Evolutionary conservation across 306 rosid genomes (phyloP).

Genomic region (Dalbergia oliveri): DNA sequence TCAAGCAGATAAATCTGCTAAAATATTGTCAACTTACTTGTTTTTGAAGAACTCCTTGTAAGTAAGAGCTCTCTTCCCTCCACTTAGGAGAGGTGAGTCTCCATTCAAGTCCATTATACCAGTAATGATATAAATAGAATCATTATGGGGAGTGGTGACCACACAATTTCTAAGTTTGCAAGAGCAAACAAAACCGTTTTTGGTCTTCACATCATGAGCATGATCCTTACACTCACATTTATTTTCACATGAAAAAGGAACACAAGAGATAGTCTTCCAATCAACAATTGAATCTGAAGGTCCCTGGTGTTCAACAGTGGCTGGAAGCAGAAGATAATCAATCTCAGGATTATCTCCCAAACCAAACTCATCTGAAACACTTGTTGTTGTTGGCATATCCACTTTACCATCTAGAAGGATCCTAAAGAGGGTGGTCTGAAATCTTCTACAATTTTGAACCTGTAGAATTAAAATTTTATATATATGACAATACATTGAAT

Average conservation of each 20-base stretch:
- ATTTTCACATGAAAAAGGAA: slow-evolving; percentile 38
- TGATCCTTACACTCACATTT: slow-evolving; percentile 31
- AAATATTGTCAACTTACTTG: slow-evolving; percentile 38
- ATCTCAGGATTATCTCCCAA: slow-evolving; percentile 50
- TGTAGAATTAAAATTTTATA: slow-evolving; percentile 39
- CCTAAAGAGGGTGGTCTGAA: slow-evolving; percentile 61
- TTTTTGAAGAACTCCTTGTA: slow-evolving; percentile 64
- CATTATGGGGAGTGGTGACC: slow-evolving; percentile 70
- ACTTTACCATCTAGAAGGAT: slow-evolving; percentile 47
- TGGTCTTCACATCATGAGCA: slow-evolving; percentile 43
- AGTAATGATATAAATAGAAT: slow-evolving; percentile 53
- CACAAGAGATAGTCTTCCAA: slow-evolving; percentile 56
- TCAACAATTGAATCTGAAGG: slow-evolving; percentile 46
- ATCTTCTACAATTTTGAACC: slow-evolving; percentile 63
- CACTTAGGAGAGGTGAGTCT: slow-evolving; percentile 48
- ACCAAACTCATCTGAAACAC: slow-evolving; percentile 41
- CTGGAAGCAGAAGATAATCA: slow-evolving; percentile 82
- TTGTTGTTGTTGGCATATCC: slow-evolving; percentile 12
- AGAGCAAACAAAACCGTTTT: slow-evolving; percentile 59
- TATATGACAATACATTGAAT: neutral
- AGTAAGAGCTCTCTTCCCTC: slow-evolving; percentile 39
- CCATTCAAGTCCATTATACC: slow-evolving; percentile 55
- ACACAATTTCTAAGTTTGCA: slow-evolving; percentile 68
- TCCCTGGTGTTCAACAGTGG: slow-evolving; percentile 41
- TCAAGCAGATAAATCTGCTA: neutral